Base-by-base conservation (phyloP, 2,329 filamentous ascomycete species). In the Diaporthe batatas region DNA sequence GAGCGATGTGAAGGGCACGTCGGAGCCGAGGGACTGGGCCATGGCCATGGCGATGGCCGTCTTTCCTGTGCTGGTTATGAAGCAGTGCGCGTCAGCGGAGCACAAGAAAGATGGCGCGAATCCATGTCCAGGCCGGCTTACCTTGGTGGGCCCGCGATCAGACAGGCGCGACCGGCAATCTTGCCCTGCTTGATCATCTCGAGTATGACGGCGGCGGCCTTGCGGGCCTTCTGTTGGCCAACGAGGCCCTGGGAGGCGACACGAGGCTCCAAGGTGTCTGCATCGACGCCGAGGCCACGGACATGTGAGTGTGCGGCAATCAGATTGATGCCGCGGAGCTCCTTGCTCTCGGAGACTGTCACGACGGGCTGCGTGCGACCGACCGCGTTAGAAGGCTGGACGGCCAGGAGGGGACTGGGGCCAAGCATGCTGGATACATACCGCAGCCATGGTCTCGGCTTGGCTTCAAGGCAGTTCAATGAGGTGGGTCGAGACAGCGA, bases 171-270 rank as follows among this genome's bases (percentile, higher is more conserved):
- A 69, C 96, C 96, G 73, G 96, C 96, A 85, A 99, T 98, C 87
- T 98, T 98, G 80, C 96, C 96, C 81, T 98, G 95, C 85, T 97
- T 98, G 79, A 97, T 97, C 96, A 99, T 99, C 86, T 98, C 95
- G 75, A 99, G 86, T 79, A 99, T 97, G 64, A 99, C 93, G 1
- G 96, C 96, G 3, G 96, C 96, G 12, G 96, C 96, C 84, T 98
- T 98, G 74, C 96, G 92, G 72, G 96, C 96, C 87, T 98, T 98
- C 80, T 97, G 92, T 84, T 99, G 96, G 58, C 96, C 96, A 11
- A 99, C 96, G 6, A 99, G 90, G 47, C 96, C 96, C 83, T 99
- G 96, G 18, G 96, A 97, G 62, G 93, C 89, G 36, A 90, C 84
- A 74, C 96, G 91, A 25, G 96, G 95, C 80, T 98, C 95, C 76